Conservation (phyloP, 2,329 filamentous ascomycete species). For the Phialemoniopsis sp. region DNA sequence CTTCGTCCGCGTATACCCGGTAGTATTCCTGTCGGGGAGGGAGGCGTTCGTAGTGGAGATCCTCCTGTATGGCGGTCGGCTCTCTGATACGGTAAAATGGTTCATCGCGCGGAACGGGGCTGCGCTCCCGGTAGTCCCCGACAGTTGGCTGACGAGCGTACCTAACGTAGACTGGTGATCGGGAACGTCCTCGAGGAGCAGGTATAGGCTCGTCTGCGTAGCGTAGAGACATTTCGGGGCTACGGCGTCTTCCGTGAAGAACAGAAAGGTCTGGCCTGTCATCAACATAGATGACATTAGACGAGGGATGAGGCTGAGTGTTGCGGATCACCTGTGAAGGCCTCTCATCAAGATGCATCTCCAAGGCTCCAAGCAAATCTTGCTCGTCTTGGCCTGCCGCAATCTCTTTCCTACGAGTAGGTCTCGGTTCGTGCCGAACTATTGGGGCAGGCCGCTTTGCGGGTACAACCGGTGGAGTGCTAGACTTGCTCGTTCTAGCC, state of each 20-base stretch:
- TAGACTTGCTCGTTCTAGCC: background rate
- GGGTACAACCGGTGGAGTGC: conserved; percentile 3
- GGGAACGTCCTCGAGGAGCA: conserved; percentile 19
- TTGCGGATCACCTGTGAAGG: conserved; percentile 2
- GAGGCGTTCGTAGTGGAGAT: background rate
- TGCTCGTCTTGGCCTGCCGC: conserved; percentile 7
- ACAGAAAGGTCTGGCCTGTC: background rate
- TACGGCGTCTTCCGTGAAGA: conserved; percentile 7
- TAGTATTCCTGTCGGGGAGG: conserved; percentile 23
- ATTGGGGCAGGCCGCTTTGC: conserved; percentile 3
- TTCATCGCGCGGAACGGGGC: conserved; percentile 16
- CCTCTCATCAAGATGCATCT: conserved; percentile 15
- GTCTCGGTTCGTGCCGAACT: background rate
- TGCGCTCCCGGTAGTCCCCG: conserved; percentile 22
- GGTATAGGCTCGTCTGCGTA: conserved; percentile 6
- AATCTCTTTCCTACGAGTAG: conserved; percentile 1
- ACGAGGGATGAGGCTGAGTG: conserved; percentile 5
- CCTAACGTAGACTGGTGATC: conserved; percentile 24
- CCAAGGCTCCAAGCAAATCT: conserved; percentile 15
- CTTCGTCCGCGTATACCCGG: conserved; percentile 22
- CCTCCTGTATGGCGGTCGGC: background rate
- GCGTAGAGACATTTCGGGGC: conserved; percentile 2
- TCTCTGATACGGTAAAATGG: conserved; percentile 15
- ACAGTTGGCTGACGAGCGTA: conserved; percentile 17
- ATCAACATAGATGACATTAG: conserved; percentile 8